Base-by-base conservation (phyloP, 2,329 filamentous ascomycete species). In the Diplodia seriata region DNA sequence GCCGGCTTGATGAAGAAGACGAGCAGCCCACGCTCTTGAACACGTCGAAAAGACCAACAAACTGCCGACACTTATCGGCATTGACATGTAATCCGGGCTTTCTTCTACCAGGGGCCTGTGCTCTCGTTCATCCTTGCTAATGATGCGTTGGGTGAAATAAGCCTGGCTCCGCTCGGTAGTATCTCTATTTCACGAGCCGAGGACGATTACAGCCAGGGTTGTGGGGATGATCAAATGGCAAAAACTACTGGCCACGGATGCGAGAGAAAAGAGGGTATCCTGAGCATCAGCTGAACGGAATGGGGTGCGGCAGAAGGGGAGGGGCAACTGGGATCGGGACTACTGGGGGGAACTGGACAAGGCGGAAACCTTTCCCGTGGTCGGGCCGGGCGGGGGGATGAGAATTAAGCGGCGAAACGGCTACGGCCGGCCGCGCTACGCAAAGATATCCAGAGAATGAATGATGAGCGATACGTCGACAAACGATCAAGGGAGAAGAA, bases 1-100 rank as follows among this genome's bases (percentile, higher is more conserved):
- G 78, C 77, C 1, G 76, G 77, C 4, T 67, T 80, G 43, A 77
- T 79, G 68, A 79, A 67, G 66, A 67, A 67, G 43, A 67, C 64
- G n/a, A 67, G 64, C 54, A 67, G 64, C 14, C 64, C 64, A 14
- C 54, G 64, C 31, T 67, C 64, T 9, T 67, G 64, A 67, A 26
- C 2, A 15, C 1, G 31, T 4, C 40, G 4, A 3, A 8, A 15
- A 9, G 14, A 29, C 54, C 38, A 6, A 15, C 4, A n/a, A 38
- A 26, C 15, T 14, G n/a, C 38, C 23, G 20, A 7, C 47, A 18
- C 11, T 26, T 26, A 38, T 23, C 59, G 59, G 59, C 38, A 29
- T 15, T 18, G 23, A 47, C 29, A 47, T n/a, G 43, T n/a, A 36
- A 11, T 38, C 38, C 56, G 43, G 26, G 8, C 14, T 15, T 15